Evolutionary conservation across 257 asterid species (phyloP).

Genomic region (Solanum sitiens): DNA sequence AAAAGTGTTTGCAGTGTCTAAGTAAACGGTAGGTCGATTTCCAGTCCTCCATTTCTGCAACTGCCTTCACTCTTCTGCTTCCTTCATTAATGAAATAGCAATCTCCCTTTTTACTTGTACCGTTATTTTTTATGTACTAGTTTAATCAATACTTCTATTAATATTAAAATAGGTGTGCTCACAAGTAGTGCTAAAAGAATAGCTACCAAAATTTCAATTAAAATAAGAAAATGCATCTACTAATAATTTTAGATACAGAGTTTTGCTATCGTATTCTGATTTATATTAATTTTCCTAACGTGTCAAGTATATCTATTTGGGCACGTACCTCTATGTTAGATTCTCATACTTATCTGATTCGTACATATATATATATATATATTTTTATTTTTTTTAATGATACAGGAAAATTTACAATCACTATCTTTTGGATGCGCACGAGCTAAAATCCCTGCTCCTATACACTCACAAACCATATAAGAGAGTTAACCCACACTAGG

Average conservation of each 20-base stretch:
- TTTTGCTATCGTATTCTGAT: neutral
- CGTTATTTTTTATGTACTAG: no score
- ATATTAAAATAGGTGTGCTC: no score
- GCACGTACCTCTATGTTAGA: neutral
- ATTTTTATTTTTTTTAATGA: no score
- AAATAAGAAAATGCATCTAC: neutral
- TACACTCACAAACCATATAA: no score
- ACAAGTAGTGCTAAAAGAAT: no score
- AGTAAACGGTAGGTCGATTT: slow-evolving; percentile 34
- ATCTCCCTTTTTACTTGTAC: neutral
- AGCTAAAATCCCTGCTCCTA: no score
- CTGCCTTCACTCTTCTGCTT: neutral
- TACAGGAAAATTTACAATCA: no score
- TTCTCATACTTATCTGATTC: neutral
- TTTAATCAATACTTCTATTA: no score
- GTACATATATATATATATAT: no score
- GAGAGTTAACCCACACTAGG: no score
- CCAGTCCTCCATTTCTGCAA: slow-evolving; percentile 34
- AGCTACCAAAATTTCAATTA: neutral
- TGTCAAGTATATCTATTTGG: neutral
- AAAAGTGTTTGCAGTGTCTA: slow-evolving; percentile 14
- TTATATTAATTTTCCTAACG: neutral
- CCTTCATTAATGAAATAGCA: neutral
- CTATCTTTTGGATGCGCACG: no score
- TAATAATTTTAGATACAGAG: neutral